Conservation (phyloP, 2,329 filamentous ascomycete genomes). For the Ophiocordyceps sinensis region DNA sequence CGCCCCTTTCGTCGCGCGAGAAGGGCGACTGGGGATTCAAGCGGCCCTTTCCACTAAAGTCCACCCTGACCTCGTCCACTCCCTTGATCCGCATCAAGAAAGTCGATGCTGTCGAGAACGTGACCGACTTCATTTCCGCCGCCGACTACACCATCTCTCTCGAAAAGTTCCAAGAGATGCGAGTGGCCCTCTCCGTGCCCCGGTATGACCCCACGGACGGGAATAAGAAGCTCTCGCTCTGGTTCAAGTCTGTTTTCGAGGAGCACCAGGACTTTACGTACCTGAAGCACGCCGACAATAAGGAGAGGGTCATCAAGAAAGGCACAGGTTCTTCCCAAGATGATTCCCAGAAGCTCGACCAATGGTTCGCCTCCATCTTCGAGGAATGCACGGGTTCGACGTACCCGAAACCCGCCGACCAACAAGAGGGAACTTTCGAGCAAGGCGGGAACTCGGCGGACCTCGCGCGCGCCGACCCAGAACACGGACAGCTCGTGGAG, state of each 20-base stretch:
- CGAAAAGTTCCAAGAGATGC: slow-evolving; percentile 75
- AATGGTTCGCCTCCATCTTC: neutral
- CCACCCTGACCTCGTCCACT: slow-evolving; percentile 56
- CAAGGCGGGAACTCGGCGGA: no score
- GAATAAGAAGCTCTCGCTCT: slow-evolving; percentile 7
- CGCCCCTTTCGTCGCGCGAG: slow-evolving; percentile 54
- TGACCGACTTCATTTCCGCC: slow-evolving; percentile 79
- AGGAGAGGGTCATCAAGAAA: no score
- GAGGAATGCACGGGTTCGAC: neutral
- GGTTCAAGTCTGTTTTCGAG: slow-evolving; percentile 43
- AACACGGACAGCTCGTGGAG: no score
- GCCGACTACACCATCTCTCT: slow-evolving; percentile 69
- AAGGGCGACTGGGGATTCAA: slow-evolving; percentile 92
- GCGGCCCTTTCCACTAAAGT: slow-evolving; percentile 62
- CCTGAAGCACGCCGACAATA: neutral
- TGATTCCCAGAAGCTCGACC: no score
- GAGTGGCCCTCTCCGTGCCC: slow-evolving; percentile 52
- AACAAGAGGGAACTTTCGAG: neutral
- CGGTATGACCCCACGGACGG: slow-evolving; percentile 8
- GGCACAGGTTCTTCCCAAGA: no score
- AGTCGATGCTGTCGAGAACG: slow-evolving; percentile 72
- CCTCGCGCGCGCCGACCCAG: no score
- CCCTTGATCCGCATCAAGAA: slow-evolving; percentile 63
- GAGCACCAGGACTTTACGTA: neutral
- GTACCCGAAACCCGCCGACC: neutral